Base-by-base conservation (phyloP, 352 stramenopile species). In the Phytophthora constricta region DNA sequence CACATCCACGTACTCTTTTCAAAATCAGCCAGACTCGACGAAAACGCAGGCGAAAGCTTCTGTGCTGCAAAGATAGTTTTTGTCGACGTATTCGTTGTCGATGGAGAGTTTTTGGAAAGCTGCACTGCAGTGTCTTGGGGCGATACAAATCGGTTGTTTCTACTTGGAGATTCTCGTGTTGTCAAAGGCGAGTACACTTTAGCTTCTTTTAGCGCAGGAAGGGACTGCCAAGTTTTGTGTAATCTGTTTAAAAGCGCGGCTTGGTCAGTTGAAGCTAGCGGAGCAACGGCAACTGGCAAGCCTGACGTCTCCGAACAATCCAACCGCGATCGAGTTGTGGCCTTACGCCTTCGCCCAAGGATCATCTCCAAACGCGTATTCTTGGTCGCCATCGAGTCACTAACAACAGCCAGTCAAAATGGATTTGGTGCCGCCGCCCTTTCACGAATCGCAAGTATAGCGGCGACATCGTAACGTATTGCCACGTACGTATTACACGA, bases 401-500 rank as follows among this genome's bases (percentile, higher is more conserved):
- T 46, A 19, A 22, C 17, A 31, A 45, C 23, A 26, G 42, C 17
- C 43, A 46, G 58, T 73, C 25, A 66, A 55, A 27, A 70, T 62
- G 60, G 53, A 70, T 68, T 45, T 42, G 52, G n/a, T 48, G 28
- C 7, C 37, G 20, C 61, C 65, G 65, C 65, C 66, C 27, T 66
- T 74, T 74, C 62, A 63, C 61, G 13, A n/a, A n/a, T n/a, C n/a
- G n/a, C 41, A 14, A 47, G 58, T 51, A 16, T 42, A 43, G 27
- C n/a, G 3, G 67, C 50, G 23, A n/a, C 46, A 57, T 20, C 16
- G 31, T 39, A 39, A 7, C 7, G 7, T 39, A 39, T 39, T 39
- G 7, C 13, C 7, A 39, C 13, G 13, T 39, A 39, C 31, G 31
- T 61, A 47, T 71, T 76, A 88, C 57, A 86, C 77, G 61, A 86